Evolutionary conservation across 768 basidiomycete species (phyloP).

Genomic region (Termitomyces sp.): DNA sequence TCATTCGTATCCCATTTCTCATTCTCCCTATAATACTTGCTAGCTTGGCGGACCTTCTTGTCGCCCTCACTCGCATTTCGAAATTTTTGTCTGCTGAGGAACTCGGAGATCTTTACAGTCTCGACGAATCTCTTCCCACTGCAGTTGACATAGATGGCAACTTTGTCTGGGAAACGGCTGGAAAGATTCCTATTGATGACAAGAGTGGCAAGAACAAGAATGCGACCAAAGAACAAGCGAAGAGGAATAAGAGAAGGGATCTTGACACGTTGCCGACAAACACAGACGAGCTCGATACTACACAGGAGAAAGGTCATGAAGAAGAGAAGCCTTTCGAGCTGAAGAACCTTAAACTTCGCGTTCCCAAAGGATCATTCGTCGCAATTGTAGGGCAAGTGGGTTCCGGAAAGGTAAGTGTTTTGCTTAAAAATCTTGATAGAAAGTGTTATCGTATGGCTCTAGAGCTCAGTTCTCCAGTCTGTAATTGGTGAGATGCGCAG

Average conservation of each 20-base stretch:
- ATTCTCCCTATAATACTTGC: constrained; percentile 53
- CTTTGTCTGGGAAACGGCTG: constrained; percentile 47
- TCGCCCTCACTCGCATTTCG: constrained; percentile 45
- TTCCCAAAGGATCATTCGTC: constrained; percentile 57
- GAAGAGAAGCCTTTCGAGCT: constrained; percentile 51
- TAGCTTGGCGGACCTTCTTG: constrained; percentile 42
- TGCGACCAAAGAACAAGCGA: constrained; percentile 12
- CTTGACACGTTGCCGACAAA: constrained; percentile 19
- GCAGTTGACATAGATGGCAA: constrained; percentile 48
- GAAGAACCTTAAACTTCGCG: constrained; percentile 37
- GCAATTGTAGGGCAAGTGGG: constrained; percentile 77
- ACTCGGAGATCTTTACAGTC: constrained; percentile 38
- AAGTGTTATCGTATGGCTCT: neutral
- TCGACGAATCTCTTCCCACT: constrained; percentile 31
- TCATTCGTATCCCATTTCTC: constrained; percentile 56
- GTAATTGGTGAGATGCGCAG: constrained; percentile 68
- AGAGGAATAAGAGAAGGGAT: constrained; percentile 10
- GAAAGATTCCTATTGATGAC: constrained; percentile 15
- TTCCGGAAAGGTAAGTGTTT: constrained; percentile 53
- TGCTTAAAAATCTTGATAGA: neutral
- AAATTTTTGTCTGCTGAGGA: constrained; percentile 54
- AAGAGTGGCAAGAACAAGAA: constrained; percentile 12
- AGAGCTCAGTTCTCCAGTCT: constrained; percentile 56
- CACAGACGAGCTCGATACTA: constrained; percentile 3
- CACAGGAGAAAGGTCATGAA: constrained; percentile 14